phyloP scores from a whole-genome alignment of 108 stramenopile genomes.

The Discostella stelligeroides region DNA sequence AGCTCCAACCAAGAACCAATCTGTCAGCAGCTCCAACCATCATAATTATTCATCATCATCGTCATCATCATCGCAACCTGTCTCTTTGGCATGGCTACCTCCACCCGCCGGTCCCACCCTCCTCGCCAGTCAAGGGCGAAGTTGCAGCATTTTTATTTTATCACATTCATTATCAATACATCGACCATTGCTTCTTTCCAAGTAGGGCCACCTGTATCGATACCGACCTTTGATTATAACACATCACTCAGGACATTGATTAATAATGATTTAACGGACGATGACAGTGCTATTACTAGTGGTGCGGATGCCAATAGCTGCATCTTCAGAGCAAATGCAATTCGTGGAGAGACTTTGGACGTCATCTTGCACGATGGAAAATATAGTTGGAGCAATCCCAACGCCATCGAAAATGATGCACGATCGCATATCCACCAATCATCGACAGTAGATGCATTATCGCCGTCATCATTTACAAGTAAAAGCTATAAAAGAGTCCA shows the following conservation, averaged over 20 bases:
- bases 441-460: neutral
- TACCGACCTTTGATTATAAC: neutral
- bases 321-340: neutral
- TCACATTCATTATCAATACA: neutral
- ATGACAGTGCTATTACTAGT: neutral
- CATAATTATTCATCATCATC: too few relatives aligned
- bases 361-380: neutral
- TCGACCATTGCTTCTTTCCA: neutral
- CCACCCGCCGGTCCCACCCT: too few relatives aligned
- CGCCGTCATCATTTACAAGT: neutral
- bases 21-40: too few relatives aligned
- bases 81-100: too few relatives aligned
- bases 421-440: too few relatives aligned
- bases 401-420: neutral
- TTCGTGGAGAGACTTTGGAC: neutral
- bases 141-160: too few relatives aligned
- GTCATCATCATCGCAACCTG: too few relatives aligned
- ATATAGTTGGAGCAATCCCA: conserved; percentile 5
- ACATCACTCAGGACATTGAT: neutral
- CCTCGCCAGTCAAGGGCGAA: too few relatives aligned
- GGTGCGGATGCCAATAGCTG: neutral
- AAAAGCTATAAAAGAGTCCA: conserved; percentile 6
- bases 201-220: neutral
- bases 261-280: neutral
- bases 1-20: too few relatives aligned